phyloP scores from a whole-genome alignment of 495 filamentous ascomycete species.

The Neurospora sublineolata region DNA sequence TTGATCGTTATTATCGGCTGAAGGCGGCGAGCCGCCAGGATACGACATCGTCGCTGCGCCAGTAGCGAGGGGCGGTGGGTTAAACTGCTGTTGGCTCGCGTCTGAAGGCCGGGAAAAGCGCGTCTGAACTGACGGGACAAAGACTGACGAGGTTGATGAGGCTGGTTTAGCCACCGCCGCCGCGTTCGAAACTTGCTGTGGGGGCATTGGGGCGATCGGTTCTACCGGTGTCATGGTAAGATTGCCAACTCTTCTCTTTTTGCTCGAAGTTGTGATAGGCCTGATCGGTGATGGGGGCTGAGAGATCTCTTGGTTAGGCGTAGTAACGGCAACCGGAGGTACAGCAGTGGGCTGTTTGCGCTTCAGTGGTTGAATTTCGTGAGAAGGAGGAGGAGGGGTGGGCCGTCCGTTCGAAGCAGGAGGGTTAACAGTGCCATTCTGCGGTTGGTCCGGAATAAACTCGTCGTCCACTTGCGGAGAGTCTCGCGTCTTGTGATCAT shows the following conservation, averaged over 20 bases:
- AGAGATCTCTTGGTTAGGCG: neutral
- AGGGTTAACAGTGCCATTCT: neutral
- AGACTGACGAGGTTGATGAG: neutral
- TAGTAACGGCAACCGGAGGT: neutral
- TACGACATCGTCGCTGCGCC: conserved; percentile 15
- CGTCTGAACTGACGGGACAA: neutral
- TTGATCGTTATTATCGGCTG: neutral
- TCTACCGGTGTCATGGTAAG: conserved; percentile 9
- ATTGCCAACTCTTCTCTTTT: conserved; percentile 4
- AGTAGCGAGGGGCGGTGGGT: neutral
- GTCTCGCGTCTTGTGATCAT: conserved; percentile 77
- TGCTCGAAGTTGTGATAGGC: neutral
- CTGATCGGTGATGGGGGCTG: neutral
- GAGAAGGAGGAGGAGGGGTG: neutral
- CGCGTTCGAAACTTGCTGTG: neutral
- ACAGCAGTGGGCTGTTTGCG: neutral
- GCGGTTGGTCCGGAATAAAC: neutral
- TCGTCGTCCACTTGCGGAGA: neutral
- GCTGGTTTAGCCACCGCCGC: neutral
- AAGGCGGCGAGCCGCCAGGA: neutral
- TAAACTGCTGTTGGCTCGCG: neutral
- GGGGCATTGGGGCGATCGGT: neutral
- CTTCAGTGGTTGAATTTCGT: neutral
- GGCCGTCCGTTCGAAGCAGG: neutral
- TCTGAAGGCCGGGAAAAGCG: neutral